Evolutionary conservation across 2,329 filamentous ascomycete species (phyloP).

Genomic region (Apiospora arundinis): DNA sequence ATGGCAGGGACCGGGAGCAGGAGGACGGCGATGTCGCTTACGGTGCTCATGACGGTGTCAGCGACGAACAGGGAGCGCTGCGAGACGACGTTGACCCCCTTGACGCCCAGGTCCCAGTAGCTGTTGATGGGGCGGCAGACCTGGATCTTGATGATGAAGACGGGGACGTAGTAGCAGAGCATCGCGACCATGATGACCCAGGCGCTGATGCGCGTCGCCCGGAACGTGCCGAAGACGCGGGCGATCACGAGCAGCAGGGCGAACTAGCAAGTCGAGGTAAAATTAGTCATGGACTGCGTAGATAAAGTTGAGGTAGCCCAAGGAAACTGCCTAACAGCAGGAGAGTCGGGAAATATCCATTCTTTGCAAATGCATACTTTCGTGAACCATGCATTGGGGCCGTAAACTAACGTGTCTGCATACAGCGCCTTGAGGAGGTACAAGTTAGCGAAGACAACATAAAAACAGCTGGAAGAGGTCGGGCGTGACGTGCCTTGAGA

Average conservation of each 20-base stretch:
- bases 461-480: no score
- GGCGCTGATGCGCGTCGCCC: constrained; percentile 15
- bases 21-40: neutral
- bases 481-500: neutral
- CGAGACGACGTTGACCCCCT: neutral
- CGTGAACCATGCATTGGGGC: constrained; percentile 19
- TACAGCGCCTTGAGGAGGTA: neutral
- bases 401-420: constrained; percentile 12
- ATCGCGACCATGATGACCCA: constrained; percentile 8
- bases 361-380: neutral
- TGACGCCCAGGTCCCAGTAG: constrained; percentile 4
- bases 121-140: constrained; percentile 6
- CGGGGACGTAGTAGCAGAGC: constrained; percentile 18
- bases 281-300: neutral
- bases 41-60: constrained; percentile 20
- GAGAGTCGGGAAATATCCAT: no score
- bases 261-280: neutral
- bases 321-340: no score
- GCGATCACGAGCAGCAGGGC: constrained; percentile 14
- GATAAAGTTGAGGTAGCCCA: no score
- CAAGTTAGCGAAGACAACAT: neutral
- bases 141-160: constrained; percentile 12
- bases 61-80: constrained; percentile 16
- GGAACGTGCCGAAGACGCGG: constrained; percentile 13
- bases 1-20: neutral